Evolutionary conservation across 169 alveolate genomes (phyloP).

Genomic region (Eimeria necatrix): DNA sequence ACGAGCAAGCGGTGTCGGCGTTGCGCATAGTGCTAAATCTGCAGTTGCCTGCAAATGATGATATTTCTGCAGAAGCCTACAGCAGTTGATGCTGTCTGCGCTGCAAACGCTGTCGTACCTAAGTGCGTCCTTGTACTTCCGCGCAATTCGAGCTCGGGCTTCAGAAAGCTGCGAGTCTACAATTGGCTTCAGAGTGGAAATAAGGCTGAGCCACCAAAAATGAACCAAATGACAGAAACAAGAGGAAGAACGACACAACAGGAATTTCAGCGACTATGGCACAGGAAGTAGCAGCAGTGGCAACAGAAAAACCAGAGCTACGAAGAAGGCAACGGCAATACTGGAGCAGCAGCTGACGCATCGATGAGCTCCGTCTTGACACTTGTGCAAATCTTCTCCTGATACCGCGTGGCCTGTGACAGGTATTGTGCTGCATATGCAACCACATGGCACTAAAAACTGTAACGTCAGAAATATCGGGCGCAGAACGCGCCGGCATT

Average conservation of each 20-base stretch:
- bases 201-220: conserved; percentile 26
- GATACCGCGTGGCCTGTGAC: conserved; percentile 75
- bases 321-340: background rate
- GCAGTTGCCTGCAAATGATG: background rate
- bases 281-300: background rate
- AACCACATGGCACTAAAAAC: background rate
- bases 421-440: conserved; percentile 65
- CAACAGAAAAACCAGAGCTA: background rate
- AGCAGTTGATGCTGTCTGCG: conserved; percentile 16
- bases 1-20: background rate
- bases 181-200: background rate
- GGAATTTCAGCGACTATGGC: background rate
- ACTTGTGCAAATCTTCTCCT: conserved; percentile 40
- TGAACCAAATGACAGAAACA: conserved; percentile 2
- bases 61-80: background rate
- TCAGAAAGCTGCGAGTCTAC: conserved; percentile 67
- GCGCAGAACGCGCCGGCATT: background rate
- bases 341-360: conserved; percentile 62
- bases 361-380: conserved; percentile 63
- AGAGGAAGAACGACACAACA: background rate
- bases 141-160: conserved; percentile 25
- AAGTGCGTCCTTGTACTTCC: conserved; percentile 25
- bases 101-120: conserved; percentile 36
- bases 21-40: background rate
- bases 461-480: background rate